Conservation (phyloP, 2,329 filamentous ascomycete genomes). For the Trichoderma aggressivum region DNA sequence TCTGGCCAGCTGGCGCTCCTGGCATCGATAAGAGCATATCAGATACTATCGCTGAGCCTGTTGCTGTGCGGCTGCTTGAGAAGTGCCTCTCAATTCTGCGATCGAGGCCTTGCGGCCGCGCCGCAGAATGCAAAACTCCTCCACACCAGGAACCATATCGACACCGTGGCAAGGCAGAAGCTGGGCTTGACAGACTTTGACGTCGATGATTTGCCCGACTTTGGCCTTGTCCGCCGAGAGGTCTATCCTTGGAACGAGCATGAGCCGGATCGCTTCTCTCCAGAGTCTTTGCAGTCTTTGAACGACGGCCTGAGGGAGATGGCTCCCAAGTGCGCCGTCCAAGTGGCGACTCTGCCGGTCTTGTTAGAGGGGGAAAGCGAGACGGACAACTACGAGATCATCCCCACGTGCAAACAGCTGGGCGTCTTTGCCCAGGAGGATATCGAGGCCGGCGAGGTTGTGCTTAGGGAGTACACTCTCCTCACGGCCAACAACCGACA, state of each 20-base stretch:
- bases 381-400: conserved; percentile 47
- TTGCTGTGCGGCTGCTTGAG: conserved; percentile 65
- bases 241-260: conserved; percentile 68
- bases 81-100: conserved; percentile 64
- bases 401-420: conserved; percentile 68
- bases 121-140: conserved; percentile 55
- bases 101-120: conserved; percentile 55
- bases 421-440: conserved; percentile 86
- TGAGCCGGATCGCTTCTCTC: conserved; percentile 67
- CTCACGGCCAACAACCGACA: conserved; percentile 86
- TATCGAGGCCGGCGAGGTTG: conserved; percentile 69
- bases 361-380: conserved; percentile 56
- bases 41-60: conserved; percentile 55
- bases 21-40: conserved; percentile 56
- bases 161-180: conserved; percentile 48
- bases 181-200: conserved; percentile 46
- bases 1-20: conserved; percentile 43
- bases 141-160: conserved; percentile 52
- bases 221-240: conserved; percentile 65
- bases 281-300: conserved; percentile 65
- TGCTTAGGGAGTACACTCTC: conserved; percentile 79
- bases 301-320: conserved; percentile 67
- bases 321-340: conserved; percentile 79
- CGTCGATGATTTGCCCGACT: conserved; percentile 60
- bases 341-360: conserved; percentile 70